Percentiles rank a stretch among this genome's conserved stretches.
Conservation (phyloP, 1,284 basidiomycete genomes). For the Ustilago tritici region DNA sequence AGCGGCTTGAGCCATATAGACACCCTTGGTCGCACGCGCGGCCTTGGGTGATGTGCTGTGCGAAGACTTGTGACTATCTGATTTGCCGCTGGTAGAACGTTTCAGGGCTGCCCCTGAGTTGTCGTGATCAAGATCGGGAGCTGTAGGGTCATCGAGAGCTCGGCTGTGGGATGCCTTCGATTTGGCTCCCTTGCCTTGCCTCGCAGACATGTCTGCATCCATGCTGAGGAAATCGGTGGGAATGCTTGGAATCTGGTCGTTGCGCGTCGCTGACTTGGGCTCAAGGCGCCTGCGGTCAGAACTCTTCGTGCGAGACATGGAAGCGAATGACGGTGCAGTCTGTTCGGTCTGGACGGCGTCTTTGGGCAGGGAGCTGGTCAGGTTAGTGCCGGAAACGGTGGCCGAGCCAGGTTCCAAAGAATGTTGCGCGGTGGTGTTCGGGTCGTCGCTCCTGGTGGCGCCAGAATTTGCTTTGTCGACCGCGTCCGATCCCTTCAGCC, state of each 20-base stretch:
- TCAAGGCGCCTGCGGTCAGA: constrained; percentile 27
- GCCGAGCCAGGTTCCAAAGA: not conserved
- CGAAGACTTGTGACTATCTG: constrained; percentile 32
- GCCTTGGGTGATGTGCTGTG: constrained; percentile 36
- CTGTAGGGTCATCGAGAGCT: constrained; percentile 2
- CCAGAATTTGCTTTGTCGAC: not conserved
- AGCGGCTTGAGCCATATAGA: constrained; percentile 36
- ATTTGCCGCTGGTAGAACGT: constrained; percentile 28
- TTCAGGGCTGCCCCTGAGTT: constrained; percentile 10
- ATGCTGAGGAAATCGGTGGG: constrained; percentile 45
- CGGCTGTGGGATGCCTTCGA: constrained; percentile 4
- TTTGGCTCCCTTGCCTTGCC: constrained; percentile 17
- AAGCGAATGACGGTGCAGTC: not conserved
- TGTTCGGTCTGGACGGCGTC: not conserved
- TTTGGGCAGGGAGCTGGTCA: not conserved
- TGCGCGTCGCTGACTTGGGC: constrained; percentile 36
- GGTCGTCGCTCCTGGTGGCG: not conserved
- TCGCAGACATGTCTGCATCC: constrained; percentile 22
- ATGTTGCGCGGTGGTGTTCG: not conserved
- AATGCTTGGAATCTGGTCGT: constrained; percentile 39
- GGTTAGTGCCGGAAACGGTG: not conserved
- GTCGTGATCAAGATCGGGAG: constrained; percentile 1
- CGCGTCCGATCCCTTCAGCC: not conserved
- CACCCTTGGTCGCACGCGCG: constrained; percentile 33
- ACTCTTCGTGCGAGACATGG: constrained; percentile 13